These are phyloP conservation scores for Amanita brunnescens DNA, from an alignment of 768 basidiomycete genomes.

Conservation along the genomic window DNA sequence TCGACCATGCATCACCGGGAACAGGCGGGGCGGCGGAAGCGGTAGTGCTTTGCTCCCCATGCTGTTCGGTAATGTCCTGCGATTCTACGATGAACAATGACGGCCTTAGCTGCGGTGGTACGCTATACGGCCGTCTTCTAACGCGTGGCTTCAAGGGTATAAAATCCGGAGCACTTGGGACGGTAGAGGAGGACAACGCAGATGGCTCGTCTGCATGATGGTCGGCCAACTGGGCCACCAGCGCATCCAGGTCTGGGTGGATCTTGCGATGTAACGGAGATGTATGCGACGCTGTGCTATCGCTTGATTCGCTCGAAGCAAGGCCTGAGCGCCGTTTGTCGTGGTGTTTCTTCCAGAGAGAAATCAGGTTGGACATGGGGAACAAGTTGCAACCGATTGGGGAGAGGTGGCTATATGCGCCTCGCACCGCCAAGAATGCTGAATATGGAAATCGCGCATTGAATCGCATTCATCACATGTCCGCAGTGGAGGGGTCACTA, in stretches of 20 bases:
- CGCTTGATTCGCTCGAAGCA: neutral
- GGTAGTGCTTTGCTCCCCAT: neutral
- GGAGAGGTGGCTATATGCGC: neutral
- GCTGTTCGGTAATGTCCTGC: neutral
- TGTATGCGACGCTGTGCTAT: neutral
- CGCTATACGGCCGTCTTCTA: neutral
- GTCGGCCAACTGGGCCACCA: conserved; percentile 16
- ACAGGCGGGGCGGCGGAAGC: neutral
- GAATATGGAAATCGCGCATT: neutral
- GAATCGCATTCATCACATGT: neutral
- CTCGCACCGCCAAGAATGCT: neutral
- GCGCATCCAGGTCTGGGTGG: conserved; percentile 28
- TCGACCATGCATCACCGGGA: conserved; percentile 5
- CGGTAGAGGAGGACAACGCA: neutral
- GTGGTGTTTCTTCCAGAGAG: conserved; percentile 1
- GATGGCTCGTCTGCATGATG: neutral
- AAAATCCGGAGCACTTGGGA: neutral
- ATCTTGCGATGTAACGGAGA: conserved; percentile 21
- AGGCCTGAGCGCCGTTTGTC: neutral
- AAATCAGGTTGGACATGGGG: conserved; percentile 2
- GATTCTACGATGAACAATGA: neutral
- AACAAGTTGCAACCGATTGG: neutral
- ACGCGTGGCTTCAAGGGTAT: neutral
- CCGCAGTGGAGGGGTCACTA: too few relatives aligned
- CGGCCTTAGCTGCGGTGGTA: neutral